These are phyloP conservation scores for Prunus mongolica DNA, from an alignment of 306 rosid species.

Conservation along the genomic window DNA sequence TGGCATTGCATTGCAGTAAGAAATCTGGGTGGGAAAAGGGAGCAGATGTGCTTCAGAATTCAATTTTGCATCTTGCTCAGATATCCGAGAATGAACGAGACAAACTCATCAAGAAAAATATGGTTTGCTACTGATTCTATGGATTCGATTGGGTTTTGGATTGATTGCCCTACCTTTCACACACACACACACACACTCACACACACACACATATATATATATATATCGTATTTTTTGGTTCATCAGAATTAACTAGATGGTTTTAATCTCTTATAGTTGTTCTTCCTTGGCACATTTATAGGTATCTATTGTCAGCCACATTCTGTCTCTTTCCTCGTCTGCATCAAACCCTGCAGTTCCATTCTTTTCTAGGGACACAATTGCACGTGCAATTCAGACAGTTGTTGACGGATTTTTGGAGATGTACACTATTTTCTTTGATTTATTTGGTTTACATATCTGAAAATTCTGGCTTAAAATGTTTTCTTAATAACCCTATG, in stretches of 20 bases:
- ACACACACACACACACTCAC: too few relatives aligned
- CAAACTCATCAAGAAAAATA: conserved; percentile 73
- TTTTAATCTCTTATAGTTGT: not conserved
- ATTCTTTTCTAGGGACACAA: conserved; percentile 57
- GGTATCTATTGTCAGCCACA: conserved; percentile 83
- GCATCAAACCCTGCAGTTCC: conserved; percentile 65
- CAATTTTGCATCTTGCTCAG: conserved; percentile 62
- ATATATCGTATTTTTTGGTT: not conserved
- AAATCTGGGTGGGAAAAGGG: conserved; percentile 65
- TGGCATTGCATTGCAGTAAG: conserved; percentile 76
- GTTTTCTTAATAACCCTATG: conserved; percentile 29
- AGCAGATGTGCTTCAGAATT: conserved; percentile 66
- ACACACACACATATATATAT: not conserved
- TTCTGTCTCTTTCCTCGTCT: conserved; percentile 70
- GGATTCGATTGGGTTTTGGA: not conserved
- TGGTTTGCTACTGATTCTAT: conserved; percentile 50
- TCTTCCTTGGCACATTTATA: conserved; percentile 26
- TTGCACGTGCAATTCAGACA: conserved; percentile 55
- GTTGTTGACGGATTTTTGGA: conserved; percentile 92
- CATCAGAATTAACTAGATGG: conserved; percentile 10
- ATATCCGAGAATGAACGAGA: conserved; percentile 81
- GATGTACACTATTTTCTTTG: conserved; percentile 40
- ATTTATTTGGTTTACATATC: conserved; percentile 5
- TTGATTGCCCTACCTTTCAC: not conserved
- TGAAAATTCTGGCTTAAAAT: conserved; percentile 15